Evolutionary conservation across 2,329 filamentous ascomycete species (phyloP).

Genomic region (Dactylellina parvicollis): DNA sequence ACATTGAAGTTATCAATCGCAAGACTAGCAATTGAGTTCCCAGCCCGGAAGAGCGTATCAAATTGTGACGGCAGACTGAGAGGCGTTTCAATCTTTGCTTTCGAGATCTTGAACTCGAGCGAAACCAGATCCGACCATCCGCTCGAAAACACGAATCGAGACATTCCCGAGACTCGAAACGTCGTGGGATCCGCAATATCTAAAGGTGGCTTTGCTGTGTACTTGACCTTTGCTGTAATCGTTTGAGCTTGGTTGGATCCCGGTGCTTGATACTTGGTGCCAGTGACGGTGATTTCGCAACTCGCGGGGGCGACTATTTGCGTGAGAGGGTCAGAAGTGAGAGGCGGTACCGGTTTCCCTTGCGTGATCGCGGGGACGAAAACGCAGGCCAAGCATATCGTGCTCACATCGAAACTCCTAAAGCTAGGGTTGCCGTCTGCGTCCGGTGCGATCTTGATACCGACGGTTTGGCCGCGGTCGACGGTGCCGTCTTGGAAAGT

Average conservation of each 20-base stretch:
- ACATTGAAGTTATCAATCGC: slow-evolving; percentile 30
- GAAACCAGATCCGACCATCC: slow-evolving; percentile 6
- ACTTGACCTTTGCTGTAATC: not conserved
- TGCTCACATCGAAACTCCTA: slow-evolving; percentile 16
- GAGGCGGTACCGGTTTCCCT: not conserved
- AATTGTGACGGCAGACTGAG: not conserved
- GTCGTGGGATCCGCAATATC: not conserved
- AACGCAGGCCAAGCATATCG: slow-evolving; percentile 4
- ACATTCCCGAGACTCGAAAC: not conserved
- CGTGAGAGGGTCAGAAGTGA: not conserved
- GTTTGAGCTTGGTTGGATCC: not conserved
- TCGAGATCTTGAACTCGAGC: slow-evolving; percentile 10
- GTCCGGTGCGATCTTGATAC: slow-evolving; percentile 15
- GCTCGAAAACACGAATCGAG: not conserved
- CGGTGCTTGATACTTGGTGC: slow-evolving; percentile 5
- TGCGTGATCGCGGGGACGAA: slow-evolving; percentile 30
- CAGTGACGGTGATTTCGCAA: slow-evolving; percentile 15
- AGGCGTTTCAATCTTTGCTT: not conserved
- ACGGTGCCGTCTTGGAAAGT: not conserved
- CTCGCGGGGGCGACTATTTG: not conserved
- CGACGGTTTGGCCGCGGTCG: slow-evolving; percentile 3
- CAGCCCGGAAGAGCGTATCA: not conserved
- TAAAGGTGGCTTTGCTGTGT: not conserved
- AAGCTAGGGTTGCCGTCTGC: slow-evolving; percentile 4
- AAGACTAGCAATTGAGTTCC: not conserved